Conservation (phyloP, 2,329 filamentous ascomycete genomes). For the Cytospora schulzeri region DNA sequence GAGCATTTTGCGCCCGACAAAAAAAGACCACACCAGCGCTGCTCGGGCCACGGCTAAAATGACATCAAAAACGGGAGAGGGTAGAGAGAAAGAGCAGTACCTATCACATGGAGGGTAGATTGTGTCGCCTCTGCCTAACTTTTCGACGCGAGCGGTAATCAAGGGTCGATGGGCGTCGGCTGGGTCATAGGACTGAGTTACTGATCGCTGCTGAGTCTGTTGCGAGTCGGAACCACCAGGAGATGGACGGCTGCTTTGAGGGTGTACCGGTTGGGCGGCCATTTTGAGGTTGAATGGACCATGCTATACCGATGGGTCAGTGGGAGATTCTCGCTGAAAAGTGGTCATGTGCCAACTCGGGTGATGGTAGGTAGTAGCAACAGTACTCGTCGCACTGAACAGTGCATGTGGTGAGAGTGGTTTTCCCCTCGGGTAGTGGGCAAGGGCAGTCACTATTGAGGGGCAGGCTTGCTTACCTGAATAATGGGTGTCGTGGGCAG, state of each 20-base stretch:
- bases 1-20: too few relatives aligned
- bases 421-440: neutral
- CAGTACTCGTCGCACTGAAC: neutral
- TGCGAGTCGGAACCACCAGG: slow-evolving; percentile 35
- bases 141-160: slow-evolving; percentile 76
- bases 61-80: too few relatives aligned
- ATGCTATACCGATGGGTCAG: neutral
- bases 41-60: too few relatives aligned
- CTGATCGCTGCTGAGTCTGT: slow-evolving; percentile 33
- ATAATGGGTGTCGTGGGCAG: slow-evolving; percentile 37
- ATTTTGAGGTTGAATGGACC: neutral
- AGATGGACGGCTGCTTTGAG: slow-evolving; percentile 33
- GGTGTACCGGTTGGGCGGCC: slow-evolving; percentile 15
- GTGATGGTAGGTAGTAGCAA: neutral
- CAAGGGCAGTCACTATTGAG: neutral
- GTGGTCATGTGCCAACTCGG: neutral
- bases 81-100: neutral
- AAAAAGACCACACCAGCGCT: too few relatives aligned
- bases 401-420: slow-evolving; percentile 5
- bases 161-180: slow-evolving; percentile 48
- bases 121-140: slow-evolving; percentile 69
- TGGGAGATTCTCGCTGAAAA: neutral
- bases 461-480: slow-evolving; percentile 19
- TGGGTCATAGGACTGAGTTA: slow-evolving; percentile 28
- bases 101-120: slow-evolving; percentile 84